Conservation (phyloP, 371 early-diverging fungal genomes). For the Coemansia sp. region DNA sequence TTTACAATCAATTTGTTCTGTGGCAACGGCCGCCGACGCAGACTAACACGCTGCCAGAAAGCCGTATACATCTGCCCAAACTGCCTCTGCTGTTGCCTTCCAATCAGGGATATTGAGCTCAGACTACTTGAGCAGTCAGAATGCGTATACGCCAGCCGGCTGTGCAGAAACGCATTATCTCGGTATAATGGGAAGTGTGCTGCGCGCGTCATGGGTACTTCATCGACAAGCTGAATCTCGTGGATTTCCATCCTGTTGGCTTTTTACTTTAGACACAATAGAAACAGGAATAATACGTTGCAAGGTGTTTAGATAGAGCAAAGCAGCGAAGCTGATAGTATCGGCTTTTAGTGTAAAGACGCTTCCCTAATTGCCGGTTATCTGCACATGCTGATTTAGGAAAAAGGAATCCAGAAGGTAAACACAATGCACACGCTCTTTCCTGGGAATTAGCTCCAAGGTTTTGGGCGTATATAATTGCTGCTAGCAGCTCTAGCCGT, state of each 20-base stretch:
- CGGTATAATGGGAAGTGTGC: not conserved
- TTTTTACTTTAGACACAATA: not conserved
- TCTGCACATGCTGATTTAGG: not conserved
- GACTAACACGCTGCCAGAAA: not conserved
- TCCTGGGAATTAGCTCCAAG: too few relatives aligned
- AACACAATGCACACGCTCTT: too few relatives aligned
- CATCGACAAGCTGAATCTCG: not conserved
- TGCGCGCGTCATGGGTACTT: not conserved
- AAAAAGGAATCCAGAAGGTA: not conserved
- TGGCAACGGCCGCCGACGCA: not conserved
- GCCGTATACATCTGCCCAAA: not conserved
- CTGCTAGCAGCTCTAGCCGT: not conserved
- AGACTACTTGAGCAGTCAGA: conserved; percentile 8
- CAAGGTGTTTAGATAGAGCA: too few relatives aligned
- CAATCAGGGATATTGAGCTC: not conserved
- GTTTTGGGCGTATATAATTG: not conserved
- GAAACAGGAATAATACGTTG: too few relatives aligned
- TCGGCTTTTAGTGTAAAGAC: not conserved
- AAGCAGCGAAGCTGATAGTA: too few relatives aligned
- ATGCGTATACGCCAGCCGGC: not conserved
- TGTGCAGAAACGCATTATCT: not conserved
- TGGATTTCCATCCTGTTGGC: not conserved
- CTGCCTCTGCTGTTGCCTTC: not conserved
- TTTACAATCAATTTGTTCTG: not conserved
- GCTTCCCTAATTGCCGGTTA: not conserved